phyloP scores from a whole-genome alignment of 495 filamentous ascomycete species.

The Penicillium cinerascens region DNA sequence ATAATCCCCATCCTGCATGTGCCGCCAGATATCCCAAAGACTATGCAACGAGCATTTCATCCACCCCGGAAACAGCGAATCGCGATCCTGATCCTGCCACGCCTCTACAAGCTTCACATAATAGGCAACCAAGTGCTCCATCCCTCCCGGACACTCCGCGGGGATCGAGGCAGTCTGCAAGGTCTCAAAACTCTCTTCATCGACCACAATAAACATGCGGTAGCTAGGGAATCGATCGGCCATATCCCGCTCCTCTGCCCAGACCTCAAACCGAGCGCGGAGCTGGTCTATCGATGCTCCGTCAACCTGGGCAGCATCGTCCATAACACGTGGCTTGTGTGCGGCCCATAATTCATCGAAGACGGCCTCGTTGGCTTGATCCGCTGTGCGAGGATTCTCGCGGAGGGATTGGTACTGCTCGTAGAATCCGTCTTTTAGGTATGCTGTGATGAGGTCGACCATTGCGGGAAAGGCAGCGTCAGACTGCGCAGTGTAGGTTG shows the following conservation, averaged over 20 bases:
- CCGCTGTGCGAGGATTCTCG: background rate
- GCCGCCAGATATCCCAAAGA: slow-evolving; percentile 11
- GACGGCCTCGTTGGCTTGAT: slow-evolving; percentile 6
- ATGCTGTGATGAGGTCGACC: slow-evolving; percentile 11
- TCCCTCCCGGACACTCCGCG: background rate
- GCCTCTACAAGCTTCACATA: slow-evolving; percentile 17
- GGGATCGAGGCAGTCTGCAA: slow-evolving; percentile 5
- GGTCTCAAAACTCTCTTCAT: slow-evolving; percentile 13
- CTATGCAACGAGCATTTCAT: slow-evolving; percentile 11
- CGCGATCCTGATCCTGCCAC: slow-evolving; percentile 9
- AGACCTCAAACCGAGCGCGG: slow-evolving; percentile 12
- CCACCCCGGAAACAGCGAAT: slow-evolving; percentile 2
- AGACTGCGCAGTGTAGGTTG: slow-evolving; percentile 16
- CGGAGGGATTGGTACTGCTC: slow-evolving; percentile 1
- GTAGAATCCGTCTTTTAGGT: slow-evolving; percentile 8
- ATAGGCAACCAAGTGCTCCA: background rate
- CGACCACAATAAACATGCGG: slow-evolving; percentile 17
- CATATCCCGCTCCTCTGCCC: slow-evolving; percentile 4
- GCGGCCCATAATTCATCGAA: slow-evolving; percentile 13
- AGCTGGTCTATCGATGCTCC: slow-evolving; percentile 13
- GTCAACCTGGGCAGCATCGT: slow-evolving; percentile 15
- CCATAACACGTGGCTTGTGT: slow-evolving; percentile 11
- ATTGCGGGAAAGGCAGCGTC: slow-evolving; percentile 11
- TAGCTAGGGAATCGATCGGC: slow-evolving; percentile 6
- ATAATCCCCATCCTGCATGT: slow-evolving; percentile 7